A percentile compares a stretch with the other conserved stretches of the same genome.
These are phyloP conservation scores for Paulownia fortunei DNA, from an alignment of 257 asterid species.

Conservation along the genomic window DNA sequence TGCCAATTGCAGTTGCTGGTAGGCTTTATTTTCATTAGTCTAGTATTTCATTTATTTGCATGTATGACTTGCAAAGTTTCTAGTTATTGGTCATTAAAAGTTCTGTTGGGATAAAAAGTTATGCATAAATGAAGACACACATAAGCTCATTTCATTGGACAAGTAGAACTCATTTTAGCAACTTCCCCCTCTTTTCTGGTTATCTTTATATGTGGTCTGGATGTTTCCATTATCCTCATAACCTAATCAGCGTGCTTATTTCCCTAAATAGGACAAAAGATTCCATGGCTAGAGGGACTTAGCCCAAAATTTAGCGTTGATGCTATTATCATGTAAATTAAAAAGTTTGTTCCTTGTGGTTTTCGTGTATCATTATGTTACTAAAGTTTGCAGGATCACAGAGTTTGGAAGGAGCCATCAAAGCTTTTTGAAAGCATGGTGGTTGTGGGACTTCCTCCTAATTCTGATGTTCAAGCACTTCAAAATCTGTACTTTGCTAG, in stretches of 20 bases:
- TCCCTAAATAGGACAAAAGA: neutral
- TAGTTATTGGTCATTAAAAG: neutral
- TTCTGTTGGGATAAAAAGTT: conserved; percentile 9
- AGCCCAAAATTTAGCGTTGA: neutral
- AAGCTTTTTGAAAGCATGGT: conserved; percentile 96
- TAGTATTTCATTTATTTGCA: conserved; percentile 15
- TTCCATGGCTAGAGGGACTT: neutral
- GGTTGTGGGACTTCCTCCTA: conserved; percentile 95
- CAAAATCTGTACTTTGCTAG: conserved; percentile 82
- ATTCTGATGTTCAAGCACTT: conserved; percentile 87
- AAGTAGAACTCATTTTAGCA: conserved; percentile 2
- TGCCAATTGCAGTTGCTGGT: conserved; percentile 94
- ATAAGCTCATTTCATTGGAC: conserved; percentile 6
- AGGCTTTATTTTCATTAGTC: conserved; percentile 42
- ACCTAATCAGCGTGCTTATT: neutral
- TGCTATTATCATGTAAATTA: conserved; percentile 2
- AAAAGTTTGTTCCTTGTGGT: conserved; percentile 28
- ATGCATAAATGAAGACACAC: conserved; percentile 6
- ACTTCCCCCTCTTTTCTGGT: neutral
- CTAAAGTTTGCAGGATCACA: conserved; percentile 78
- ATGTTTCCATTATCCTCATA: conserved; percentile 3
- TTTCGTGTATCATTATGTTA: conserved; percentile 46
- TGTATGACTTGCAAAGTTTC: conserved; percentile 2
- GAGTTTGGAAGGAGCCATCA: conserved; percentile 90
- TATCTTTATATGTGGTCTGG: neutral